A percentile compares a stretch with the other conserved stretches of the same genome.
These are phyloP conservation scores for Nepenthes mirabilis DNA, from an alignment of 148 eudicot species.

Conservation along the genomic window DNA sequence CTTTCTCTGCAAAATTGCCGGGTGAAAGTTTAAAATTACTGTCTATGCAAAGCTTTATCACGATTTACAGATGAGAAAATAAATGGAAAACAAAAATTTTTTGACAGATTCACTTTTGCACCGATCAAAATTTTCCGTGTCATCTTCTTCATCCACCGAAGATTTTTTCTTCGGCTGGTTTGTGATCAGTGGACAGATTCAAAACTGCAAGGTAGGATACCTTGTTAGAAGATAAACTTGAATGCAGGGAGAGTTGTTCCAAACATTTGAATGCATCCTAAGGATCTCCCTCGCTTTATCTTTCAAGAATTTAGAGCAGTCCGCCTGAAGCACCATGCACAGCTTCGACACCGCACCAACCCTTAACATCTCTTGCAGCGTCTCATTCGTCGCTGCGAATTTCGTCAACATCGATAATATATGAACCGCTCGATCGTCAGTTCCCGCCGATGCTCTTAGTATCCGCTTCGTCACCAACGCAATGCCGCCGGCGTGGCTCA, in stretches of 20 bases:
- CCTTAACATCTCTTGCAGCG: conserved; percentile 47
- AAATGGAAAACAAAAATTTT: too few species aligned
- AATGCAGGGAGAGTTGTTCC: conserved; percentile 73
- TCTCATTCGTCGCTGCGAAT: conserved; percentile 31
- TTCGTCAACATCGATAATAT: conserved; percentile 27
- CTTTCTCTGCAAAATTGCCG: too few species aligned
- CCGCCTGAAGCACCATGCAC: conserved; percentile 59
- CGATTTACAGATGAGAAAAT: too few species aligned
- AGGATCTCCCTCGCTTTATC: conserved; percentile 50
- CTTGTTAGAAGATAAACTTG: conserved; percentile 44
- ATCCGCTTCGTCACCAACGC: conserved; percentile 42
- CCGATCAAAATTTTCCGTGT: too few species aligned
- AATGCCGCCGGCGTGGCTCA: conserved; percentile 35
- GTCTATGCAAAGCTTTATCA: too few species aligned
- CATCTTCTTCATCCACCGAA: too few species aligned
- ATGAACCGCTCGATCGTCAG: conserved; percentile 42
- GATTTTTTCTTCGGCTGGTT: too few species aligned
- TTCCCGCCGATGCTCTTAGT: conserved; percentile 37
- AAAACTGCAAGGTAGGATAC: conserved; percentile 28
- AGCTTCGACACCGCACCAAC: conserved; percentile 59
- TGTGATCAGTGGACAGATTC: background rate
- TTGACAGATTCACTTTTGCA: too few species aligned
- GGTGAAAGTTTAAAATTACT: too few species aligned
- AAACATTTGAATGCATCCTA: conserved; percentile 39
- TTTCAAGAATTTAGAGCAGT: conserved; percentile 34